Conservation (phyloP, 306 rosid genomes). For the Inga laurina region DNA sequence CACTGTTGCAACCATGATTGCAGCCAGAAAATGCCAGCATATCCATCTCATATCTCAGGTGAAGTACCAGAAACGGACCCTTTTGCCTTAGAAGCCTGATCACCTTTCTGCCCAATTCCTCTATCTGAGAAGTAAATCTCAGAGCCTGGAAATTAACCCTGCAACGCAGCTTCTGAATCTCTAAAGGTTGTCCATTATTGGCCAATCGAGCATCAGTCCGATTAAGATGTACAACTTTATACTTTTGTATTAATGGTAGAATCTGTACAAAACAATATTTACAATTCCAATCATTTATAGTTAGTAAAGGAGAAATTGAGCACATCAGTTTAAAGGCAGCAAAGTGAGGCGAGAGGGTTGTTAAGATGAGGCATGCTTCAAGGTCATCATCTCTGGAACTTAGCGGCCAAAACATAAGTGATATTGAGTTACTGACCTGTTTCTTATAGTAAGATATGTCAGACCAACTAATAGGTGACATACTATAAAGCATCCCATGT, state of each 20-base stretch:
- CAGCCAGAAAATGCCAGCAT: constrained; percentile 97
- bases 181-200: constrained; percentile 86
- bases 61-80: constrained; percentile 89
- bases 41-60: constrained; percentile 93
- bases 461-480: constrained; percentile 98
- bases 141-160: constrained; percentile 86
- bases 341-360: not conserved
- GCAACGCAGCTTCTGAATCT: constrained; percentile 89
- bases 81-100: constrained; percentile 75
- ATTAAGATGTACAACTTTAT: constrained; percentile 89
- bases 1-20: constrained; percentile 79
- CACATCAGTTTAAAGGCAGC: constrained; percentile 13
- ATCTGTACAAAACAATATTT: constrained; percentile 48
- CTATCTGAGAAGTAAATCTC: constrained; percentile 91
- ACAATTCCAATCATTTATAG: constrained; percentile 1
- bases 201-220: constrained; percentile 93
- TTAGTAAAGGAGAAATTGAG: constrained; percentile 21
- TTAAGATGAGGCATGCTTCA: constrained; percentile 9
- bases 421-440: constrained; percentile 60
- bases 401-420: not conserved
- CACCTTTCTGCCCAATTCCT: constrained; percentile 83
- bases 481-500: constrained; percentile 68
- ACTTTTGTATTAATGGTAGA: constrained; percentile 80
- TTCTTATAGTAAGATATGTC: constrained; percentile 79
- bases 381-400: constrained; percentile 6